Conservation (phyloP, 2,329 filamentous ascomycete genomes). For the Phaeosphaeriaceae sp. region DNA sequence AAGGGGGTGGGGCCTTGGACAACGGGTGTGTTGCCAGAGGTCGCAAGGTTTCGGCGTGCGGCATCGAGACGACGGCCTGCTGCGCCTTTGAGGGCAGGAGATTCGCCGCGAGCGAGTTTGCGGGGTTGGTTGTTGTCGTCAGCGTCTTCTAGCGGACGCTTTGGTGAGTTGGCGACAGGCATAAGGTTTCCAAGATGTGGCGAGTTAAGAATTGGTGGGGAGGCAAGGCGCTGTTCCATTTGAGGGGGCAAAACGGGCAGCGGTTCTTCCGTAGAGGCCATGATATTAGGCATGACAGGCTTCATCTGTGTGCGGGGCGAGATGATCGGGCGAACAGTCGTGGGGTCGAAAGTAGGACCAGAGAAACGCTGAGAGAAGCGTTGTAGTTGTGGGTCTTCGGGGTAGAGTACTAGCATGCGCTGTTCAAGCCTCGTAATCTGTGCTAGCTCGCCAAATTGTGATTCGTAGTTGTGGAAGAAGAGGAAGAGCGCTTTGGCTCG, state of each 20-base stretch:
- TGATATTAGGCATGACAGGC: conserved; percentile 44
- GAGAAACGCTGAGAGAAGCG: conserved; percentile 81
- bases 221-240: conserved; percentile 31
- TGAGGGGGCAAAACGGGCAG: conserved; percentile 23
- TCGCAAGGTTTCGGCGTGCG: conserved; percentile 59
- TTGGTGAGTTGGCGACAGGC: conserved; percentile 49
- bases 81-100: conserved; percentile 82
- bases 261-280: conserved; percentile 41
- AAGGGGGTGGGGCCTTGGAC: conserved; percentile 65
- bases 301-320: conserved; percentile 80
- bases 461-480: conserved; percentile 96
- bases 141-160: conserved; percentile 61
- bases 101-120: conserved; percentile 87
- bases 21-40: conserved; percentile 35
- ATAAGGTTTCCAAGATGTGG: conserved; percentile 35
- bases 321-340: conserved; percentile 79
- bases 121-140: conserved; percentile 80
- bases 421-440: conserved; percentile 91
- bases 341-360: conserved; percentile 74
- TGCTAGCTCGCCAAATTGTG: conserved; percentile 87
- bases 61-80: conserved; percentile 85
- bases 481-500: conserved; percentile 86
- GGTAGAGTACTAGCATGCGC: conserved; percentile 92
- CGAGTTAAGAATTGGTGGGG: conserved; percentile 38
- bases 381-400: conserved; percentile 77